Evolutionary conservation across 352 stramenopile genomes (phyloP), one percentile per base, ranked within the genome.

Genomic region (Globisporangium apiculatum): DNA sequence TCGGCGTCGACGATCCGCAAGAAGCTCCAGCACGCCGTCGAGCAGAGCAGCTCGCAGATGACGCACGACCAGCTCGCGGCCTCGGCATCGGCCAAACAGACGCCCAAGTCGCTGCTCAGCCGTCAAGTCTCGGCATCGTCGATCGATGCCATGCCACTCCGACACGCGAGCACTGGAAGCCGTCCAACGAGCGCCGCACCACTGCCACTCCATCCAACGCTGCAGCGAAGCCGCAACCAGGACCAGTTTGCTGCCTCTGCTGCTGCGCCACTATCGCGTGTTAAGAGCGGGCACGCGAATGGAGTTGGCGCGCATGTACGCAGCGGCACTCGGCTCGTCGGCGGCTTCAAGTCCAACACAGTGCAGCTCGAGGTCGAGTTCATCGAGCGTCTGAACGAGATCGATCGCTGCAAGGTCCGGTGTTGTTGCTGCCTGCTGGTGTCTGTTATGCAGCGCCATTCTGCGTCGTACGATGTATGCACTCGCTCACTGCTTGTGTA

Each of bases 331-430:
- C 42, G 36, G 47, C 9, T 48, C 14, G 35, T 74, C 37, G 62
- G 68, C 15, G 68, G 71, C 15, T 87, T 72, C 70, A 84, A 77
- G 51, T 76, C 75, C 8, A 71, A 47, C 11, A 71, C 64, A 1
- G 66, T 83, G 11, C 68, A 83, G 38, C 68, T 91, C 1, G 81
- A 91, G 61, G 68, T 87, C 17, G 76, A 89, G 51, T 60, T 91
- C 24, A 69, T 73, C 7, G 75, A 87, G 53, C 71, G 75, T 0
- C 59, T 91, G 24, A 80, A 86, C 52, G 78, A 86, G 43, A 84
- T 91, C 50, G 78, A 86, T 11, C 67, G 75, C 10, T 84, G 73
- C 49, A 85, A 84, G 48, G 79, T 87, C 56, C 15, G 62, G 2
- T 31, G 24, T 2, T 31, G 24, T 31, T 31, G 24, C 24, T 31